Evolutionary conservation across 805 yeast genomes (phyloP).

Genomic region (Candida argentea): DNA sequence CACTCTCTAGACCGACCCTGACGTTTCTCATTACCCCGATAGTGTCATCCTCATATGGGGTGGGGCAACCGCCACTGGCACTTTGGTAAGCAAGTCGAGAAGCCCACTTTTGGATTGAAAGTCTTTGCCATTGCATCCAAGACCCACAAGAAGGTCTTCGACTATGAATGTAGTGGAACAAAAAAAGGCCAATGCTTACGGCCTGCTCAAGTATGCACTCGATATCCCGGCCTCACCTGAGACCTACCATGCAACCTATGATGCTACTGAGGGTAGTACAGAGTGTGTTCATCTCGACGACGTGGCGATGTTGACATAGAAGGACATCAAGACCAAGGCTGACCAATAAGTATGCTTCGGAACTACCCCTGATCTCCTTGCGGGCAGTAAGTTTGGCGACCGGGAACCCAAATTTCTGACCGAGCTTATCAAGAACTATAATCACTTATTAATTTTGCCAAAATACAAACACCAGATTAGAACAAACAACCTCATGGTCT

Average conservation of each 20-base stretch:
- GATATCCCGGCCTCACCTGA: constrained; percentile 14
- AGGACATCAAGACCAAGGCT: constrained; percentile 1
- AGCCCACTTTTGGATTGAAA: constrained; percentile 17
- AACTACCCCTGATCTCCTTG: constrained; percentile 4
- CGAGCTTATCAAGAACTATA: constrained; percentile 5
- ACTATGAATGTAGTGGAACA: constrained; percentile 13
- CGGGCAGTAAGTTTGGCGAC: constrained; percentile 1
- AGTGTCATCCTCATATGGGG: constrained; percentile 24
- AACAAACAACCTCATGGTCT: constrained; percentile 14
- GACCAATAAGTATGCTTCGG: constrained; percentile 3
- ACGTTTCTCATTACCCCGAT: constrained; percentile 7
- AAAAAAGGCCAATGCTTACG: constrained; percentile 10
- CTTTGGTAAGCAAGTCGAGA: constrained; percentile 22
- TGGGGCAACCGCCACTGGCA: constrained; percentile 26
- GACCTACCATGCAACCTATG: constrained; percentile 18
- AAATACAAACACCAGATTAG: constrained; percentile 8
- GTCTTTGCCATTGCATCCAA: constrained; percentile 21
- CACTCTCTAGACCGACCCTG: constrained; percentile 17
- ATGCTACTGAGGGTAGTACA: constrained; percentile 17
- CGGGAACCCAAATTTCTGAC: background rate
- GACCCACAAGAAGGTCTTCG: constrained; percentile 15
- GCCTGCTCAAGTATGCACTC: constrained; percentile 14
- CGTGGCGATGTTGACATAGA: constrained; percentile 1
- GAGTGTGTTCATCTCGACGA: constrained; percentile 7
- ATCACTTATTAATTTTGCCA: constrained; percentile 13